A percentile compares a stretch with the other conserved stretches of the same genome.
These are phyloP conservation scores for Fusarium pseudonygamai DNA, from an alignment of 2,329 filamentous ascomycete genomes.

Conservation along the genomic window DNA sequence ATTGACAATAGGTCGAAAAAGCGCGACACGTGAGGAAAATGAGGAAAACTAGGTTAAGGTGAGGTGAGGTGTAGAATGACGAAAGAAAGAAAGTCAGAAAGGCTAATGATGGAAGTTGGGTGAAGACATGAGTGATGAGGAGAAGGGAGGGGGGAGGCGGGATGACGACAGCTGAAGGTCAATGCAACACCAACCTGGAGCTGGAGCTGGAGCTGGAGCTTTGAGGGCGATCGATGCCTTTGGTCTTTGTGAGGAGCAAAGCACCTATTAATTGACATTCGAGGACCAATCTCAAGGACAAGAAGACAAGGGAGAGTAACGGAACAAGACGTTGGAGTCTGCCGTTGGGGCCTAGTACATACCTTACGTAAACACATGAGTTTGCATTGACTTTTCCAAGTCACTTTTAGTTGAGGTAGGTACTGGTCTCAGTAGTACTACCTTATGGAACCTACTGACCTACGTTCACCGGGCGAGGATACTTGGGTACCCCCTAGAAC, in stretches of 20 bases:
- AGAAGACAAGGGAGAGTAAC: slow-evolving; percentile 10
- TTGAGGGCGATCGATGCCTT: background rate
- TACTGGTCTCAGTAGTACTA: background rate
- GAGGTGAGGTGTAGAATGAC: slow-evolving; percentile 7
- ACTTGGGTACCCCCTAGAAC: background rate
- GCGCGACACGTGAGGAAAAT: background rate
- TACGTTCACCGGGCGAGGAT: background rate
- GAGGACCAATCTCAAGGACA: background rate
- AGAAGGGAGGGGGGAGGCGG: slow-evolving; percentile 16
- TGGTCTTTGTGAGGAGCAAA: background rate
- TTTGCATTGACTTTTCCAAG: slow-evolving; percentile 10
- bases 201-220: background rate
- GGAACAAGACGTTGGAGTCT: background rate
- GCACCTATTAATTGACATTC: background rate
- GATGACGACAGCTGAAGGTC: slow-evolving; percentile 19
- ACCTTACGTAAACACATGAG: slow-evolving; percentile 23
- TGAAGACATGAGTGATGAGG: background rate
- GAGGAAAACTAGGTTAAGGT: background rate
- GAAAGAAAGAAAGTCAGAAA: background rate
- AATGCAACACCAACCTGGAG: slow-evolving; percentile 19
- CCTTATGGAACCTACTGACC: too few relatives aligned
- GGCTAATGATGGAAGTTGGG: background rate
- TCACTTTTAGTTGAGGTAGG: background rate
- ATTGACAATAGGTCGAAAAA: background rate
- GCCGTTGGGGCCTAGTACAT: slow-evolving; percentile 17